Evolutionary conservation across 305 asterid species (phyloP).

Genomic region (Striga hermonthica): DNA sequence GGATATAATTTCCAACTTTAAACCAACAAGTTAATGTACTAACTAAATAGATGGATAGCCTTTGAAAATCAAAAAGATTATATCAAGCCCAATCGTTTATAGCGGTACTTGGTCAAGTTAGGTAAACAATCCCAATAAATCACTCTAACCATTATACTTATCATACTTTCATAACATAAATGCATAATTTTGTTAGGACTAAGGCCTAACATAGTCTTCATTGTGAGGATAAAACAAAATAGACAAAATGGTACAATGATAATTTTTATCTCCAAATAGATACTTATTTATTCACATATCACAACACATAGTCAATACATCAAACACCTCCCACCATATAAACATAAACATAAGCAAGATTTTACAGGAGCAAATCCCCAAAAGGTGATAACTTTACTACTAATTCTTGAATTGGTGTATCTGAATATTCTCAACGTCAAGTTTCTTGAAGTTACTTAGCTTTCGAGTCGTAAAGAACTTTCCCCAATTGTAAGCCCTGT

Average conservation of each 20-base stretch:
- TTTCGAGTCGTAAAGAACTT: conserved; percentile 10
- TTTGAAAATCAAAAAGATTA: not conserved
- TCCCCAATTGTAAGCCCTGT: conserved; percentile 17
- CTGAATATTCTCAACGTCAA: conserved; percentile 18
- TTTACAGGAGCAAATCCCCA: not conserved
- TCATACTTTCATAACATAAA: too few species aligned
- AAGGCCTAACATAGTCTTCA: too few species aligned
- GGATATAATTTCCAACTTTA: not conserved
- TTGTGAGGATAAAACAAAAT: not conserved
- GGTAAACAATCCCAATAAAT: conserved; percentile 16
- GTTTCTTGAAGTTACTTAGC: conserved; percentile 19
- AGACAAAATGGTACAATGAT: not conserved
- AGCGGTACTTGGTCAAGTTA: too few species aligned
- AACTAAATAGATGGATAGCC: too few species aligned
- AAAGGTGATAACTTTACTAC: not conserved
- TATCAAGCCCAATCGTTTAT: too few species aligned
- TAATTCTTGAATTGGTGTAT: conserved; percentile 18
- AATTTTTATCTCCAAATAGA: not conserved
- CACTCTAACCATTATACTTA: too few species aligned
- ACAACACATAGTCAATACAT: not conserved
- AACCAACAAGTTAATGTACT: too few species aligned
- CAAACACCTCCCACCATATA: not conserved
- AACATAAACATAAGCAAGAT: not conserved
- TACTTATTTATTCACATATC: conserved; percentile 1
- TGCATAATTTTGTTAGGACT: too few species aligned